These are phyloP conservation scores for Alternaria sp. DNA, from an alignment of 2,329 filamentous ascomycete genomes.

Conservation along the genomic window DNA sequence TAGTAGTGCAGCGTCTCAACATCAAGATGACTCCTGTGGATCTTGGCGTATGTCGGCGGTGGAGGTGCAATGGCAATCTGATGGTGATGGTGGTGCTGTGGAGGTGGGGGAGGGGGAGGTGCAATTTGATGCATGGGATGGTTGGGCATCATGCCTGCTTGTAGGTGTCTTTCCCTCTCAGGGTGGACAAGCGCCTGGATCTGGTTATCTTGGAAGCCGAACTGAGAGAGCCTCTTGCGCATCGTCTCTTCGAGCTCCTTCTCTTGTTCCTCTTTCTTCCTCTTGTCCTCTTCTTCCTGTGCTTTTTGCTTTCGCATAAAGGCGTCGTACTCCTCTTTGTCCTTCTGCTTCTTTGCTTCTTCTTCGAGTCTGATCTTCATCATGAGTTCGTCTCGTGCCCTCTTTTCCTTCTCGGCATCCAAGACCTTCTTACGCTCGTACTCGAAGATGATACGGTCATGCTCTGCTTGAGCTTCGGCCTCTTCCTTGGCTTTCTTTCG, in stretches of 20 bases:
- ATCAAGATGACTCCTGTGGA: conserved; percentile 56
- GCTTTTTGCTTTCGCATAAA: conserved; percentile 53
- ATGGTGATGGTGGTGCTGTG: conserved; percentile 11
- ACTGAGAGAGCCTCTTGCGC: conserved; percentile 55
- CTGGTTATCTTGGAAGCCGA: conserved; percentile 58
- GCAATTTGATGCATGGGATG: conserved; percentile 39
- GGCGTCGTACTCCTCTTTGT: conserved; percentile 55
- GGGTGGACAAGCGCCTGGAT: conserved; percentile 60
- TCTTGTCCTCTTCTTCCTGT: conserved; percentile 53
- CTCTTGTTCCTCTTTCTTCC: conserved; percentile 51
- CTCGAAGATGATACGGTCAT: conserved; percentile 47
- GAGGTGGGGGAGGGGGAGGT: not conserved
- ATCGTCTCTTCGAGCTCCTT: conserved; percentile 57
- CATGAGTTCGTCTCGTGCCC: conserved; percentile 49
- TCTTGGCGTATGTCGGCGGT: conserved; percentile 58
- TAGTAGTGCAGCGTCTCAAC: conserved; percentile 60
- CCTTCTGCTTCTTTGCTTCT: conserved; percentile 52
- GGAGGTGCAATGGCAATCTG: conserved; percentile 27
- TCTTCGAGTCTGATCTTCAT: conserved; percentile 53
- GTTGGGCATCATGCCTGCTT: conserved; percentile 45
- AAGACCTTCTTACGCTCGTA: conserved; percentile 49
- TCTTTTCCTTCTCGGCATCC: conserved; percentile 50
- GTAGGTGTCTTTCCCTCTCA: conserved; percentile 54
- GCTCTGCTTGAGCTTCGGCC: conserved; percentile 39
- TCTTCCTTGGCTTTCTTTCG: conserved; percentile 47